A percentile compares a stretch with the other conserved stretches of the same genome.
Conservation (phyloP, 345 rosid genomes). For the Noccaea bulbosa region DNA sequence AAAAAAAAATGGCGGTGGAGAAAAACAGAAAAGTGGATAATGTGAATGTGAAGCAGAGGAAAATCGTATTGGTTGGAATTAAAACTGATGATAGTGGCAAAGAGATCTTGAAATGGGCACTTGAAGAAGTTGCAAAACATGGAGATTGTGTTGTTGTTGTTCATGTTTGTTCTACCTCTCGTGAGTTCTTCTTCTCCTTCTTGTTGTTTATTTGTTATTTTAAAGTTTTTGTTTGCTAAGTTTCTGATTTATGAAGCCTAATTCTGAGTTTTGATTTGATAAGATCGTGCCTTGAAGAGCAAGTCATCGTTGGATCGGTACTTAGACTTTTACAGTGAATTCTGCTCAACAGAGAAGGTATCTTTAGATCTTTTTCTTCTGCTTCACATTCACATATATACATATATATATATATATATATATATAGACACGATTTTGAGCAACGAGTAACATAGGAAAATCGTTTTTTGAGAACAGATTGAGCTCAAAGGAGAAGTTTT, state of each 20-base stretch:
- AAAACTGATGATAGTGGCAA: constrained; percentile 60
- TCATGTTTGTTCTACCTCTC: constrained; percentile 66
- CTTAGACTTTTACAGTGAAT: constrained; percentile 58
- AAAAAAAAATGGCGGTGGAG: constrained; percentile 47
- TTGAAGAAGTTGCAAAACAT: constrained; percentile 78
- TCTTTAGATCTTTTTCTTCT: not conserved
- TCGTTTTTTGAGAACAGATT: constrained; percentile 51
- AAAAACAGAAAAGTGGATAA: constrained; percentile 41
- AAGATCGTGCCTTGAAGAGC: constrained; percentile 55
- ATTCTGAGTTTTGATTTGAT: constrained; percentile 10
- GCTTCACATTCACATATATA: not conserved
- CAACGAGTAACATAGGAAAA: not conserved
- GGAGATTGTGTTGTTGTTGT: constrained; percentile 80
- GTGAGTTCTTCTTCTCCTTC: constrained; percentile 41
- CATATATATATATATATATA: too few species aligned
- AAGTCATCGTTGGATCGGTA: constrained; percentile 58
- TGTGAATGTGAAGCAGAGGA: constrained; percentile 48
- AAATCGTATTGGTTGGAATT: constrained; percentile 70
- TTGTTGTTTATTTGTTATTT: not conserved
- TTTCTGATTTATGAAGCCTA: not conserved
- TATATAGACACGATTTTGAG: not conserved
- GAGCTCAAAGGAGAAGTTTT: constrained; percentile 60
- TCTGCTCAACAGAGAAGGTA: constrained; percentile 78
- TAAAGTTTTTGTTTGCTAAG: not conserved
- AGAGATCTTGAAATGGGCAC: constrained; percentile 78